phyloP scores from a whole-genome alignment of 1,284 basidiomycete genomes.

The Trametes polyzona region DNA sequence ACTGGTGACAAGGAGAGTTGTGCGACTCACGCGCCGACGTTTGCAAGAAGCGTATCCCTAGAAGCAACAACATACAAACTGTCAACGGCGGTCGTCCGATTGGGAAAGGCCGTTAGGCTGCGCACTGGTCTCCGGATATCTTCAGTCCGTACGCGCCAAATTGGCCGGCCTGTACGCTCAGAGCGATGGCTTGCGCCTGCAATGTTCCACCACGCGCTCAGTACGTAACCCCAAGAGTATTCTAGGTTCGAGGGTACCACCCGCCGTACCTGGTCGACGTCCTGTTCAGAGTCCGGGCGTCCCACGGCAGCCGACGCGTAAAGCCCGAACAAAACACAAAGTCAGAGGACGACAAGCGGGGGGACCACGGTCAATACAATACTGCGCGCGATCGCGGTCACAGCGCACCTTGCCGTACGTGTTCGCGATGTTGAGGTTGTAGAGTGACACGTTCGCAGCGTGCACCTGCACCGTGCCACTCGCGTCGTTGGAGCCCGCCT shows the following conservation, averaged over 20 bases:
- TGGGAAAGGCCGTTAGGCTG: slow-evolving; percentile 33
- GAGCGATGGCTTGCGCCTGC: slow-evolving; percentile 52
- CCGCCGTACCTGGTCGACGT: slow-evolving; percentile 26
- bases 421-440: slow-evolving; percentile 60
- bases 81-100: slow-evolving; percentile 27
- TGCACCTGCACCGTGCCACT: slow-evolving; percentile 59
- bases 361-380: slow-evolving; percentile 7
- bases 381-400: slow-evolving; percentile 18
- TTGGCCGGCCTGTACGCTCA: slow-evolving; percentile 54
- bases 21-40: slow-evolving; percentile 50
- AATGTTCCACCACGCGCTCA: background rate
- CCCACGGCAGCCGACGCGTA: too few species aligned
- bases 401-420: slow-evolving; percentile 46
- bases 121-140: slow-evolving; percentile 53
- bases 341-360: slow-evolving; percentile 5
- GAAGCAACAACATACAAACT: background rate
- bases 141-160: slow-evolving; percentile 57
- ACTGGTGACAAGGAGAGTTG: background rate
- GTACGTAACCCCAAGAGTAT: slow-evolving; percentile 9
- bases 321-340: background rate
- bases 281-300: slow-evolving; percentile 1
- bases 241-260: background rate
- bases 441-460: slow-evolving; percentile 54
- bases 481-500: slow-evolving; percentile 55
- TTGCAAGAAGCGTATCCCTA: slow-evolving; percentile 44